Evolutionary conservation across 768 basidiomycete species (phyloP).

Genomic region (Suillus decipiens): DNA sequence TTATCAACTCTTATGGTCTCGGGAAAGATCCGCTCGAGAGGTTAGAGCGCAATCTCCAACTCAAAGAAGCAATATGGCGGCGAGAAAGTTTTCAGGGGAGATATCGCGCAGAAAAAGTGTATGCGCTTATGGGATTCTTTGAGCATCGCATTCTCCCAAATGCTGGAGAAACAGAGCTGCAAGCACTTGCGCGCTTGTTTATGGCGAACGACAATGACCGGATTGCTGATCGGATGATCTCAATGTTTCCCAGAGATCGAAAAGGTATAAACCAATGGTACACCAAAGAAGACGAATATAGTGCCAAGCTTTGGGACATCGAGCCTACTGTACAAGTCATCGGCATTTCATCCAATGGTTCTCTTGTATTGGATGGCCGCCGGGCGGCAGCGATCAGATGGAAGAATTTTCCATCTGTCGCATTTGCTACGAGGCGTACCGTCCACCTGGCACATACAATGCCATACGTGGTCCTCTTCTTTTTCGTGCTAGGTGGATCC

Average conservation of each 20-base stretch:
- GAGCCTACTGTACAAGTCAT: constrained; percentile 20
- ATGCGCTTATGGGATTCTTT: constrained; percentile 30
- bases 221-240: constrained; percentile 25
- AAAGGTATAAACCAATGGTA: constrained; percentile 19
- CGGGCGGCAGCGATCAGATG: constrained; percentile 24
- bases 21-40: constrained; percentile 24
- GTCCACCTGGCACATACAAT: constrained; percentile 8
- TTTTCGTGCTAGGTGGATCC: too few species aligned
- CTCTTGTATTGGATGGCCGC: constrained; percentile 27
- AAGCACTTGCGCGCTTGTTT: constrained; percentile 25
- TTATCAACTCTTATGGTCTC: constrained; percentile 23
- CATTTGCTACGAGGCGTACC: constrained; percentile 21
- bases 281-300: constrained; percentile 21
- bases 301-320: constrained; percentile 23
- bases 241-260: constrained; percentile 16
- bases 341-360: constrained; percentile 19
- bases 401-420: constrained; percentile 24
- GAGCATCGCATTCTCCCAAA: constrained; percentile 25
- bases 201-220: constrained; percentile 28
- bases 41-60: constrained; percentile 22
- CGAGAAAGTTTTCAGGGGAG: constrained; percentile 3
- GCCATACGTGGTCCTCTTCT: constrained; percentile 11
- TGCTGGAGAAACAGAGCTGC: constrained; percentile 18
- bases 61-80: constrained; percentile 27
- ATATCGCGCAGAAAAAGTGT: constrained; percentile 24